A percentile compares a stretch with the other conserved stretches of the same genome.
These are phyloP conservation scores for Thraustotheca clavata DNA, from an alignment of 352 stramenopile genomes.

Conservation along the genomic window DNA sequence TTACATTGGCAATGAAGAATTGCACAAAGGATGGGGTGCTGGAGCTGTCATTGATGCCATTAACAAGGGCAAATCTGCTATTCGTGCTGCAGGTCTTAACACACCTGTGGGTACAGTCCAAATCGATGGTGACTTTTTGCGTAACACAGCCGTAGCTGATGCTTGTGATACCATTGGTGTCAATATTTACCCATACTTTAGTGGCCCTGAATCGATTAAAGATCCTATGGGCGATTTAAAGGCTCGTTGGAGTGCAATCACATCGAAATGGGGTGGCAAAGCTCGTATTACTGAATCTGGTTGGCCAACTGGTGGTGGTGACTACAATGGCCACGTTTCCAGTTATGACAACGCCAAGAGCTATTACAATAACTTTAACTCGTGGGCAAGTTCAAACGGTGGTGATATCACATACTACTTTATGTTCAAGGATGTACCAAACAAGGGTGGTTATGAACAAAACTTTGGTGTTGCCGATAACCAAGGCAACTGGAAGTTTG, in stretches of 20 bases:
- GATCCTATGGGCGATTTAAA: background rate
- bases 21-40: slow-evolving; percentile 38
- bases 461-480: slow-evolving; percentile 1
- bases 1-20: slow-evolving; percentile 72
- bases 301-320: background rate
- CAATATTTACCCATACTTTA: slow-evolving; percentile 9
- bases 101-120: slow-evolving; percentile 11
- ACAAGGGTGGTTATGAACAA: slow-evolving; percentile 15
- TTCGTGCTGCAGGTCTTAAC: slow-evolving; percentile 21
- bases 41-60: slow-evolving; percentile 38
- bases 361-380: slow-evolving; percentile 18
- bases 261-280: background rate
- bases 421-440: slow-evolving; percentile 17
- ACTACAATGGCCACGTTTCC: background rate
- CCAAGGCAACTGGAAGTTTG: slow-evolving; percentile 16
- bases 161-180: background rate
- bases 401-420: slow-evolving; percentile 17
- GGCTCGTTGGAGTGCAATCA: slow-evolving; percentile 2
- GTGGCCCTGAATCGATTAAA: background rate
- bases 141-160: background rate
- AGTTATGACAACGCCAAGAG: slow-evolving; percentile 18
- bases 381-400: background rate
- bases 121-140: background rate
- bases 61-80: slow-evolving; percentile 25
- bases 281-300: background rate